Evolutionary conservation across 768 basidiomycete species (phyloP), one percentile per base, ranked within the genome.

Genomic region (Hypholoma fasciculare): DNA sequence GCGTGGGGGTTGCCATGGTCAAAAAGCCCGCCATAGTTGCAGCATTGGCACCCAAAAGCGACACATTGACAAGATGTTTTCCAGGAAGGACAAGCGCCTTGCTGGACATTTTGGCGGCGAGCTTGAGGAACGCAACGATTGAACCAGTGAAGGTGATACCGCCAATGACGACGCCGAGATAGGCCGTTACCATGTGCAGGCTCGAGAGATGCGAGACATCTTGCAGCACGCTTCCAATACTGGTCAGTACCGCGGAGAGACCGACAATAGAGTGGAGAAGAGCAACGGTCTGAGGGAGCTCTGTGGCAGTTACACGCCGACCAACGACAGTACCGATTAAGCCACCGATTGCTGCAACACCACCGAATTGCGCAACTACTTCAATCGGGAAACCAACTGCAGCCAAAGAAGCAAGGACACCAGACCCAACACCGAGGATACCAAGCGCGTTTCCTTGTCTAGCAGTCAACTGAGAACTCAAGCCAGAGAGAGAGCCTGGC

Each of bases 91-190:
- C 74, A 19, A 93, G 72, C 1, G 93, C 87, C 61, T 79, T 84
- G 43, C 89, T 90, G 4, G 88, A 79, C 84, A 94, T 91, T 56
- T 82, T 84, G 7, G 89, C 92, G 6, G 92, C 90, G 38, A 95
- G 79, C 69, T 95, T 95, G 47, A 95, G 72, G 81, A 93, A 95
- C 4, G 93, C 93, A 14, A 95, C 89, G 43, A 95, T 85, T 1
- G 92, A 94, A 26, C 92, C 92, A 3, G 93, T 94, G 67, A 95
- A 95, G 0, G 93, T 94, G 52, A 95, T 79, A 57, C 93, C 93
- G 73, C 87, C 92, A 67, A 94, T 92, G 53, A 92, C 82, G 34
- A 92, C 87, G 12, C 93, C 90, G 23, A 95, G 81, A 67, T 95
- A 95, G 3, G 93, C 92, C 1, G 92, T 90, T 34, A 92, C 84